Evolutionary conservation across 225 moss, liverwort and hornwort species (phyloP).

Genomic region (Marchantia polymorpha): DNA sequence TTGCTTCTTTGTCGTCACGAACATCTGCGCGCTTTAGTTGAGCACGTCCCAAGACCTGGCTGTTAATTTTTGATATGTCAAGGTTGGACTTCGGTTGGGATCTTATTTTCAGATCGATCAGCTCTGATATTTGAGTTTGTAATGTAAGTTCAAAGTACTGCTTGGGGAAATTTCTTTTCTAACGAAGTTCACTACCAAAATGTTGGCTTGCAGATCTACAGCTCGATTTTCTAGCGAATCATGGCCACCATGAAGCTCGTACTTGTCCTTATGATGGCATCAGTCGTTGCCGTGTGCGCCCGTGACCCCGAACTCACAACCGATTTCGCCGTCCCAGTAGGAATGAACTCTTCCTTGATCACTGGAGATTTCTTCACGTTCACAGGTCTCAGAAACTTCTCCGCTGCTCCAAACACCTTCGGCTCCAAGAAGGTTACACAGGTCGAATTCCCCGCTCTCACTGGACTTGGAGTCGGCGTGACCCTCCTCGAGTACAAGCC

Average conservation of each 20-base stretch:
- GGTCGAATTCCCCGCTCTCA: constrained; percentile 9
- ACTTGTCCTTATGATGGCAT: not conserved
- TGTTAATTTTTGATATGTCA: no score
- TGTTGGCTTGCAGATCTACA: no score
- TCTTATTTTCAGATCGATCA: no score
- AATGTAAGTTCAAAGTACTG: no score
- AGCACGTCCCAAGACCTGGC: no score
- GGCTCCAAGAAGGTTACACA: constrained; percentile 3
- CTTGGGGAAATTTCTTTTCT: no score
- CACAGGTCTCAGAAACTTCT: not conserved
- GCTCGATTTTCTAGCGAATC: no score
- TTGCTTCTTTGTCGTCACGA: no score
- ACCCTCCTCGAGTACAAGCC: constrained; percentile 24
- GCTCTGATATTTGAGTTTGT: no score
- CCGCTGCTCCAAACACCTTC: not conserved
- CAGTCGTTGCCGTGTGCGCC: constrained; percentile 5
- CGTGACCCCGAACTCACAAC: constrained; percentile 25
- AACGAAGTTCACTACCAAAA: no score
- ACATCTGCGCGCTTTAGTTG: no score
- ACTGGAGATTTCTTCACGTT: constrained; percentile 24
- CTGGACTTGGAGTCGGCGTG: constrained; percentile 17
- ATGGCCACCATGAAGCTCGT: constrained; percentile 16
- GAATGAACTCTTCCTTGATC: not conserved
- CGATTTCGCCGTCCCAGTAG: constrained; percentile 24
- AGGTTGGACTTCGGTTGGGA: no score